Evolutionary conservation across 1,284 basidiomycete species (phyloP).

Genomic region (Puccinia novopanici): DNA sequence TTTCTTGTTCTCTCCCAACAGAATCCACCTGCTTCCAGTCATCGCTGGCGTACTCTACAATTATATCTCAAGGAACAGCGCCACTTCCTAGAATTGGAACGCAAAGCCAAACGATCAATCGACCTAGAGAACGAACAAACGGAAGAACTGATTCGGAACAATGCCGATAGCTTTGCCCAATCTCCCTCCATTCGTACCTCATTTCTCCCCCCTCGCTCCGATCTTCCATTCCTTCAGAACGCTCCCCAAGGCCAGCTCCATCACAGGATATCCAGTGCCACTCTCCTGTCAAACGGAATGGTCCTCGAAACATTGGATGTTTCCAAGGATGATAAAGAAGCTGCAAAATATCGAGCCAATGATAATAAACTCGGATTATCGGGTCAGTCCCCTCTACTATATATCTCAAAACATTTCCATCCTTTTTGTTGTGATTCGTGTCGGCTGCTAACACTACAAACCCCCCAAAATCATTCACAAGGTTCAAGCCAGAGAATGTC

Average conservation of each 20-base stretch:
- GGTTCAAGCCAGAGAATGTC: constrained; percentile 18
- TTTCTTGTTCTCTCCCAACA: constrained; percentile 51
- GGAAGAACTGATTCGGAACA: constrained; percentile 54
- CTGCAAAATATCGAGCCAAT: constrained; percentile 55
- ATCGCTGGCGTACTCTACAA: constrained; percentile 63
- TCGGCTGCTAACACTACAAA: background rate
- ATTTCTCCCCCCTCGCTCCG: background rate
- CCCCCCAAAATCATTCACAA: background rate
- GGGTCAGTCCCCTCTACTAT: constrained; percentile 10
- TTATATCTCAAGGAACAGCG: constrained; percentile 63
- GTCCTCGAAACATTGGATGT: constrained; percentile 81
- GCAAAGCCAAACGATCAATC: constrained; percentile 54
- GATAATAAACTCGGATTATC: constrained; percentile 15
- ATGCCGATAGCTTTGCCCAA: constrained; percentile 15
- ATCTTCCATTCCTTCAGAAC: constrained; percentile 55
- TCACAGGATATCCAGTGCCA: constrained; percentile 62
- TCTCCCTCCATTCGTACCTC: constrained; percentile 64
- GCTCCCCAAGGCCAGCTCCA: constrained; percentile 44
- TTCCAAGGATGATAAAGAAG: constrained; percentile 73
- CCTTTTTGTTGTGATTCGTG: background rate
- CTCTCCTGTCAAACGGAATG: constrained; percentile 78
- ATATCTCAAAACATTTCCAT: background rate
- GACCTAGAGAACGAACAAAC: constrained; percentile 52
- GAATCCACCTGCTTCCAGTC: constrained; percentile 64
- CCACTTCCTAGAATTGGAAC: constrained; percentile 61